Percentiles rank a stretch among this genome's conserved stretches.
Conservation (phyloP, 2,329 filamentous ascomycete genomes). For the Blastomyces parvus region DNA sequence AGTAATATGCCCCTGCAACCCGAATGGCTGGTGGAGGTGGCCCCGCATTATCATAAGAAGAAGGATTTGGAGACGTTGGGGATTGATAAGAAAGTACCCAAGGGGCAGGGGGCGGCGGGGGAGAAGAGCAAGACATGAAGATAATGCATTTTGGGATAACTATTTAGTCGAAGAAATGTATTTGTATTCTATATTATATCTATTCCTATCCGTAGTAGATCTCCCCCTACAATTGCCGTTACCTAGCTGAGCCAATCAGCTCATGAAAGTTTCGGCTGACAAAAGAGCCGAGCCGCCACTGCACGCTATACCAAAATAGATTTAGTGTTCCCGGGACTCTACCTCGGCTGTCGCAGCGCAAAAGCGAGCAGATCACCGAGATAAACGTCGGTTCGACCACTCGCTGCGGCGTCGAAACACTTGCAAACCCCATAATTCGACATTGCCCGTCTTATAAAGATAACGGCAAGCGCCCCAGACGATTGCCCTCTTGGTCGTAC, state of each 20-base stretch:
- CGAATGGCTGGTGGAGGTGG: conserved; percentile 78
- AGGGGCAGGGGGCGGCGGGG: conserved; percentile 41
- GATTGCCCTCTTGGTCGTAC: neutral
- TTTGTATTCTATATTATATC: neutral
- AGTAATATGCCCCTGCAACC: conserved; percentile 75
- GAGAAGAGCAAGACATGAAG: conserved; percentile 30
- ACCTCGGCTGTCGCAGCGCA: conserved; percentile 8
- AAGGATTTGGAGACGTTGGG: conserved; percentile 77
- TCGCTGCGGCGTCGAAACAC: neutral
- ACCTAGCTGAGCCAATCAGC: conserved; percentile 3
- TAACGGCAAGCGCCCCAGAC: neutral
- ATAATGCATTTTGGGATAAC: neutral
- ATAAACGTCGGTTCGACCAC: neutral
- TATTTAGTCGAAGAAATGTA: neutral
- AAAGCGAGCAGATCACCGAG: neutral
- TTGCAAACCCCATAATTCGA: neutral
- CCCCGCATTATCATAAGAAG: conserved; percentile 90
- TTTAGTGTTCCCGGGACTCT: neutral
- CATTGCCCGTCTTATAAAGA: neutral
- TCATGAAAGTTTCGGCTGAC: conserved; percentile 1
- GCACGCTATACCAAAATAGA: neutral
- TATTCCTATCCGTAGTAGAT: too few species aligned
- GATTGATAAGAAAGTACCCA: conserved; percentile 63
- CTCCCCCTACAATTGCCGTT: too few species aligned
- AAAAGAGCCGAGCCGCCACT: neutral